Evolutionary conservation across 2,329 filamentous ascomycete genomes (phyloP).

Genomic region (Trichoderma sp.): DNA sequence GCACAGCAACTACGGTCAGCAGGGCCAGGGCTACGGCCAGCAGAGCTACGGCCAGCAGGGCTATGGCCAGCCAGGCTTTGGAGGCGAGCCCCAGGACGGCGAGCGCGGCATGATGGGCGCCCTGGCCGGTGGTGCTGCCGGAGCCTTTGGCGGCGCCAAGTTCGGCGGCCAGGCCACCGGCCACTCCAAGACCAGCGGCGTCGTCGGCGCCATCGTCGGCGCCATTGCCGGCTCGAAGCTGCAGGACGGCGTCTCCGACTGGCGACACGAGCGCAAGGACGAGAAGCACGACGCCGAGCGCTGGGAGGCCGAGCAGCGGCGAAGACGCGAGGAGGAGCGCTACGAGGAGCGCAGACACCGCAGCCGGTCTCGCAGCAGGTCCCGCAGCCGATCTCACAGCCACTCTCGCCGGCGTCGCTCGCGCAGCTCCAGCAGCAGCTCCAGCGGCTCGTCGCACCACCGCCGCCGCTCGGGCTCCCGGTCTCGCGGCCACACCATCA

Average conservation of each 20-base stretch:
- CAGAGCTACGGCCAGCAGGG: background rate
- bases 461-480: slow-evolving; percentile 28
- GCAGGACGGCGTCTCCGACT: slow-evolving; percentile 44
- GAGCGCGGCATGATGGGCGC: slow-evolving; percentile 47
- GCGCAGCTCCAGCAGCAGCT: slow-evolving; percentile 27
- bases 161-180: slow-evolving; percentile 36
- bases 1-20: background rate
- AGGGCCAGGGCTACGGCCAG: background rate
- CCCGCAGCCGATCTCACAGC: slow-evolving; percentile 25
- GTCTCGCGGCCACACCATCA: slow-evolving; percentile 31
- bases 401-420: slow-evolving; percentile 5
- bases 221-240: slow-evolving; percentile 47
- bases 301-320: slow-evolving; percentile 36
- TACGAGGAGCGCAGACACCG: slow-evolving; percentile 21
- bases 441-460: background rate
- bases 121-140: slow-evolving; percentile 44
- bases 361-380: slow-evolving; percentile 26
- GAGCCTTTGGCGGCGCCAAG: slow-evolving; percentile 45
- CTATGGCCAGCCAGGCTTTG: slow-evolving; percentile 14
- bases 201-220: slow-evolving; percentile 45
- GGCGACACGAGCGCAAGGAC: slow-evolving; percentile 44
- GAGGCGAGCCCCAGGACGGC: slow-evolving; percentile 36
- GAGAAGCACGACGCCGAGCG: slow-evolving; percentile 40
- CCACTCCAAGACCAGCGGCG: slow-evolving; percentile 37
- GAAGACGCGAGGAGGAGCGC: slow-evolving; percentile 33